These are phyloP conservation scores for Yamagishiella unicocca DNA, from an alignment of 139 green algal genomes.

Conservation along the genomic window DNA sequence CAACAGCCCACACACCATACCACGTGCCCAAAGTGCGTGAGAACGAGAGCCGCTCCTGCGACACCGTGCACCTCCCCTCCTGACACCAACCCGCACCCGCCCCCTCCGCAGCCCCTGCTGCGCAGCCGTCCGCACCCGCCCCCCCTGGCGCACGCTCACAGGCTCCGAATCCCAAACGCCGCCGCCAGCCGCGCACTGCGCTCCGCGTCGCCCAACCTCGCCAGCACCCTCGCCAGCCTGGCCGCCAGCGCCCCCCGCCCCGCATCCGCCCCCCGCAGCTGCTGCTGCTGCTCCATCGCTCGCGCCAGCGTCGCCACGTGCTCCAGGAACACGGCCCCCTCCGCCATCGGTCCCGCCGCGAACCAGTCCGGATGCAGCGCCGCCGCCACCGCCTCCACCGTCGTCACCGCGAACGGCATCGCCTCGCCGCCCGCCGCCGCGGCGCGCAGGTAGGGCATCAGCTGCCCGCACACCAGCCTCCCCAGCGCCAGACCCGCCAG, in stretches of 20 bases:
- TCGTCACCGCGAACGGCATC: constrained; percentile 59
- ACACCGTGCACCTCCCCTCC: no score
- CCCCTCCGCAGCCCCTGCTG: no score
- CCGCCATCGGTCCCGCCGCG: not conserved
- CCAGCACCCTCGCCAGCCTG: constrained; percentile 28
- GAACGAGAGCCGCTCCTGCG: no score
- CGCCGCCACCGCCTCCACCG: constrained; percentile 55
- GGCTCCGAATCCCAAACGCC: constrained; percentile 6
- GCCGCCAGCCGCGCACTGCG: constrained; percentile 1
- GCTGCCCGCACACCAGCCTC: constrained; percentile 54
- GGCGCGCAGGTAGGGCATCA: constrained; percentile 70
- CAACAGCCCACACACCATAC: no score
- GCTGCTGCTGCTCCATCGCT: constrained; percentile 22
- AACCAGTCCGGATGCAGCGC: constrained; percentile 67
- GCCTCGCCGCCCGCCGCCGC: constrained; percentile 26
- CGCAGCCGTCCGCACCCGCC: no score
- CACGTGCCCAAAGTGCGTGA: no score
- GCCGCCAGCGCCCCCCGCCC: constrained; percentile 2
- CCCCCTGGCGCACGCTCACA: no score
- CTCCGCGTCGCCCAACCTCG: constrained; percentile 4
- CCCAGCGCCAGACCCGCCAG: constrained; percentile 65
- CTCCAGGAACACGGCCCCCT: constrained; percentile 23
- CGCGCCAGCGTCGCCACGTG: constrained; percentile 13
- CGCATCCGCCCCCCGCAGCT: not conserved
- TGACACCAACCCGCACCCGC: no score